These are phyloP conservation scores for Pyrus pyrifolia DNA, from an alignment of 306 rosid genomes.

Conservation along the genomic window DNA sequence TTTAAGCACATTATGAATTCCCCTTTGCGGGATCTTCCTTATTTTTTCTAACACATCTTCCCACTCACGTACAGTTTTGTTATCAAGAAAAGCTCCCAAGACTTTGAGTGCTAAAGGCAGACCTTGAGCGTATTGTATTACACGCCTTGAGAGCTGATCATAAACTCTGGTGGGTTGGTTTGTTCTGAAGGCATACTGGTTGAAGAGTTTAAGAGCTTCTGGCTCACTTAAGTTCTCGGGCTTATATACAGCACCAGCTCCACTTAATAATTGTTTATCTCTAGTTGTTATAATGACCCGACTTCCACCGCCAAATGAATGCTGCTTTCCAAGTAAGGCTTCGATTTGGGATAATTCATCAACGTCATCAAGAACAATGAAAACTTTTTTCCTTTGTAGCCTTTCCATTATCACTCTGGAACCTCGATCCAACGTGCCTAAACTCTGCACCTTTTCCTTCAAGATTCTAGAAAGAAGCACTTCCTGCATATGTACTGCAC, in stretches of 20 bases:
- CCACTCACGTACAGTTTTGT: too few species aligned
- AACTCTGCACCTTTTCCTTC: too few species aligned
- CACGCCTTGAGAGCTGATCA: not conserved
- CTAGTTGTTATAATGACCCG: slow-evolving; percentile 9
- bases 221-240: not conserved
- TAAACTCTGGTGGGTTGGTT: not conserved
- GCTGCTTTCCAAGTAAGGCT: too few species aligned
- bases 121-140: too few species aligned
- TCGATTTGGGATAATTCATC: slow-evolving; percentile 1
- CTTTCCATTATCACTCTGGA: not conserved
- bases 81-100: too few species aligned
- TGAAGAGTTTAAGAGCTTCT: slow-evolving; percentile 13
- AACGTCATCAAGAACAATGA: slow-evolving; percentile 10
- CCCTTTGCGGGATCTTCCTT: fast-evolving
- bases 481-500: not conserved
- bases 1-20: too few species aligned
- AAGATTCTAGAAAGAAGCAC: too few species aligned
- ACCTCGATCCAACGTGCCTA: not conserved
- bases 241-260: not conserved
- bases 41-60: too few species aligned
- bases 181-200: slow-evolving; percentile 6
- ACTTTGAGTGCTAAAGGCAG: too few species aligned
- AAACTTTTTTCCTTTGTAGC: not conserved
- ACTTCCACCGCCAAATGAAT: too few species aligned
- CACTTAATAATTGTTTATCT: not conserved